Evolutionary conservation across 75 land plant genomes (phyloP).

Genomic region (Picea glauca): DNA sequence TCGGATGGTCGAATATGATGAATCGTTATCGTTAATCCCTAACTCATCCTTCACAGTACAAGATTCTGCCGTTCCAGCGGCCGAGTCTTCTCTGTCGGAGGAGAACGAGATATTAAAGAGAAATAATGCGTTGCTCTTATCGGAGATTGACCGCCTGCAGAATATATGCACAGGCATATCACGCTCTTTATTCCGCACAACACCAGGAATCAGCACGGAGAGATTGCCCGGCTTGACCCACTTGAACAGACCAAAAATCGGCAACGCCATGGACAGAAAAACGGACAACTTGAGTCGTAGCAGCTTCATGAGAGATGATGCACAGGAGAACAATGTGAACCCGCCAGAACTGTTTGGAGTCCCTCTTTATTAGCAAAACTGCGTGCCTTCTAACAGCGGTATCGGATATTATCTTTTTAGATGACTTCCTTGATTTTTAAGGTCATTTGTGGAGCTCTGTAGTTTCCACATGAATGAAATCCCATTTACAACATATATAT

Average conservation of each 20-base stretch:
- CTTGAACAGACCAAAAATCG: neutral
- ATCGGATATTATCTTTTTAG: too few relatives aligned
- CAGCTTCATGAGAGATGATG: neutral
- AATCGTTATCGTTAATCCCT: neutral
- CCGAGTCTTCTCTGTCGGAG: slow-evolving; percentile 52
- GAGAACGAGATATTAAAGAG: slow-evolving; percentile 80
- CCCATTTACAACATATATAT: too few relatives aligned
- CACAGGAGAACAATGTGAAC: neutral
- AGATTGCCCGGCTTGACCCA: slow-evolving; percentile 13
- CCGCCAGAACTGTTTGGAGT: slow-evolving; percentile 57
- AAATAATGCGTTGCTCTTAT: slow-evolving; percentile 67
- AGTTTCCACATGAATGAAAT: too few relatives aligned
- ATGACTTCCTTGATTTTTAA: too few relatives aligned
- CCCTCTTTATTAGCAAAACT: slow-evolving; percentile 34
- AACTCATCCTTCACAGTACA: neutral
- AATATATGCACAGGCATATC: slow-evolving; percentile 61
- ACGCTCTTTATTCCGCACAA: neutral
- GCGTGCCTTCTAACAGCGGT: slow-evolving; percentile 11
- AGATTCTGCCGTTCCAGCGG: neutral
- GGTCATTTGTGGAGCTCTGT: too few relatives aligned
- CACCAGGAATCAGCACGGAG: neutral
- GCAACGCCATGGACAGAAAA: neutral
- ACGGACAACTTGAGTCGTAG: slow-evolving; percentile 4
- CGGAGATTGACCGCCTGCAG: slow-evolving; percentile 73
- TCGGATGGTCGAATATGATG: neutral